Evolutionary conservation across 352 stramenopile species (phyloP).

Genomic region (Elongisporangium undulatum): DNA sequence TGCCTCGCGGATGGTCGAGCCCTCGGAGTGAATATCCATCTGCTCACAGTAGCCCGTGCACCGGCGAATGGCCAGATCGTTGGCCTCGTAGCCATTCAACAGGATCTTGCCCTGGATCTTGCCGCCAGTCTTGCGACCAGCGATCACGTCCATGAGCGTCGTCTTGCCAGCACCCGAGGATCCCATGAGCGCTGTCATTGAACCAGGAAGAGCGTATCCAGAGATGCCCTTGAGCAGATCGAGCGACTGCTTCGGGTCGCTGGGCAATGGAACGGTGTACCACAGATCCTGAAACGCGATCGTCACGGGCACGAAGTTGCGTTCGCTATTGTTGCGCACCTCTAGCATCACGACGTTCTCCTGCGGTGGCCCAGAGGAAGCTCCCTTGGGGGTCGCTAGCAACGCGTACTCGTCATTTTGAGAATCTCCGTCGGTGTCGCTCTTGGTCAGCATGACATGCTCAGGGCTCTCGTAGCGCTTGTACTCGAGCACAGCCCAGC

Average conservation of each 20-base stretch:
- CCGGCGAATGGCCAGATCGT: slow-evolving; percentile 34
- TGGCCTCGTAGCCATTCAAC: slow-evolving; percentile 36
- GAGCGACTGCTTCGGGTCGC: slow-evolving; percentile 15
- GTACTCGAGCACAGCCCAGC: slow-evolving; percentile 24
- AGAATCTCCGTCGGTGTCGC: background rate
- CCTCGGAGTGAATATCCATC: slow-evolving; percentile 86
- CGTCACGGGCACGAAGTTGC: slow-evolving; percentile 17
- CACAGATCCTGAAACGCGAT: slow-evolving; percentile 28
- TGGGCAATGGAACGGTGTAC: slow-evolving; percentile 25
- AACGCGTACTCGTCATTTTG: background rate
- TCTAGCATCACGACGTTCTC: background rate
- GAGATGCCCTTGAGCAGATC: slow-evolving; percentile 51
- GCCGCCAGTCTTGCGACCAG: slow-evolving; percentile 62
- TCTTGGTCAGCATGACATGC: slow-evolving; percentile 3
- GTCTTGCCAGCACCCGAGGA: slow-evolving; percentile 69
- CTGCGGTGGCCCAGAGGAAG: background rate
- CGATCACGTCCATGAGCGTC: slow-evolving; percentile 92
- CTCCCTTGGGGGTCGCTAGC: background rate
- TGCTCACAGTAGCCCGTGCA: slow-evolving; percentile 64
- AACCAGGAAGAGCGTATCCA: slow-evolving; percentile 34
- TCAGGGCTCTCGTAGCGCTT: slow-evolving; percentile 22
- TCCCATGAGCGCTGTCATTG: slow-evolving; percentile 87
- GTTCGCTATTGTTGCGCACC: background rate
- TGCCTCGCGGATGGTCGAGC: slow-evolving; percentile 84
- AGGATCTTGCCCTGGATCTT: slow-evolving; percentile 53